These are phyloP conservation scores for Chlorophyllum brunneum DNA, from an alignment of 768 basidiomycete species.

Conservation along the genomic window DNA sequence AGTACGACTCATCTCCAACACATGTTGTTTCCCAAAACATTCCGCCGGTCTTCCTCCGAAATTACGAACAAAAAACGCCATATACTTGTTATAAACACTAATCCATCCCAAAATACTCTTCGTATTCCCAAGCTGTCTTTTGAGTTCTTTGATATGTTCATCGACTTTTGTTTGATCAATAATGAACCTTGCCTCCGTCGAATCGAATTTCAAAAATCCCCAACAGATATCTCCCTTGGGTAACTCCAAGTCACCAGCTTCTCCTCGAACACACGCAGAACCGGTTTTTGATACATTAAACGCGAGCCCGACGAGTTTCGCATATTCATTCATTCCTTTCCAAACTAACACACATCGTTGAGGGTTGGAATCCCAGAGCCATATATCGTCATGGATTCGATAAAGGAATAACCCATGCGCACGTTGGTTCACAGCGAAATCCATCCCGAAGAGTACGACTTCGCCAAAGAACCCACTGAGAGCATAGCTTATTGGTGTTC, in stretches of 20 bases:
- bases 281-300: slow-evolving; percentile 42
- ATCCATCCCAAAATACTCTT: slow-evolving; percentile 37
- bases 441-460: slow-evolving; percentile 39
- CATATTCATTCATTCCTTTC: slow-evolving; percentile 39
- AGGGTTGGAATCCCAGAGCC: slow-evolving; percentile 35
- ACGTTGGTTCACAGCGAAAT: slow-evolving; percentile 43
- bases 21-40: slow-evolving; percentile 28
- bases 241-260: slow-evolving; percentile 13
- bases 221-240: slow-evolving; percentile 34
- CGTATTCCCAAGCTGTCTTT: slow-evolving; percentile 30
- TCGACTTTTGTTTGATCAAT: slow-evolving; percentile 34
- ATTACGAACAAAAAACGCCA: slow-evolving; percentile 33
- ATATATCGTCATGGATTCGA: slow-evolving; percentile 44
- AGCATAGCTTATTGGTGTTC: slow-evolving; percentile 40
- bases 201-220: slow-evolving; percentile 38
- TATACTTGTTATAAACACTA: slow-evolving; percentile 36
- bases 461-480: slow-evolving; percentile 40
- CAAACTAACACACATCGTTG: slow-evolving; percentile 32
- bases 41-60: slow-evolving; percentile 31
- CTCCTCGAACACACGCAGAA: slow-evolving; percentile 29
- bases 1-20: slow-evolving; percentile 29
- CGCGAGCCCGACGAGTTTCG: slow-evolving; percentile 33
- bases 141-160: slow-evolving; percentile 33
- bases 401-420: slow-evolving; percentile 39
- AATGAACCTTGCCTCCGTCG: slow-evolving; percentile 24